phyloP scores from a whole-genome alignment of 192 early-diverging fungal genomes.

The Umbelopsis isabellina region DNA sequence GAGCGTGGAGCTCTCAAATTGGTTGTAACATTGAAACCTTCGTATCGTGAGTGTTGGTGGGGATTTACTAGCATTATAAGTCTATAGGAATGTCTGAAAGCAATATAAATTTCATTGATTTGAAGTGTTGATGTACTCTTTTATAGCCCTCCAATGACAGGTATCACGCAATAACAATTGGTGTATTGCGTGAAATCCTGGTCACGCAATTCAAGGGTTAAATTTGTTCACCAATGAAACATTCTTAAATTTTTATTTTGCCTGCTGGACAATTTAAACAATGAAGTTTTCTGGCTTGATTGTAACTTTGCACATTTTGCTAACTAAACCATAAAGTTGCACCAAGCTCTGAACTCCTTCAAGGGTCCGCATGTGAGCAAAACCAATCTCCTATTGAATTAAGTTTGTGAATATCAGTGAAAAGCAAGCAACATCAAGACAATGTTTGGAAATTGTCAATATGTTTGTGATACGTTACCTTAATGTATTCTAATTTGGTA shows the following conservation, averaged over 20 bases:
- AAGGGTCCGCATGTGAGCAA: slow-evolving; percentile 89
- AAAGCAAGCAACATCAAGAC: slow-evolving; percentile 67
- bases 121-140: too few species aligned
- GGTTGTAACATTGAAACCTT: slow-evolving; percentile 10
- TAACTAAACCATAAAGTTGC: slow-evolving; percentile 86
- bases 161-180: too few species aligned
- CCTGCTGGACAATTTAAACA: slow-evolving; percentile 17
- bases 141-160: too few species aligned
- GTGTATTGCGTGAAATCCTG: too few species aligned
- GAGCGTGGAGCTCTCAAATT: not conserved
- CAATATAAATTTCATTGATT: too few species aligned
- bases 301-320: slow-evolving; percentile 59
- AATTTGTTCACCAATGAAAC: too few species aligned
- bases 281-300: slow-evolving; percentile 38
- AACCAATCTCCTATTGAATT: slow-evolving; percentile 79
- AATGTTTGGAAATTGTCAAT: not conserved
- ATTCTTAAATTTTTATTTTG: too few species aligned
- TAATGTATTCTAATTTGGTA: slow-evolving; percentile 83
- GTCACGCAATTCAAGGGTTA: too few species aligned
- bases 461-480: slow-evolving; percentile 44
- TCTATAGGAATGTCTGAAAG: too few species aligned
- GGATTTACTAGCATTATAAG: not conserved
- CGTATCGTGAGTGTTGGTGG: not conserved
- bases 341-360: slow-evolving; percentile 84
- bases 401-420: not conserved